Conservation (phyloP, 768 basidiomycete species). For the Russula sp. region DNA sequence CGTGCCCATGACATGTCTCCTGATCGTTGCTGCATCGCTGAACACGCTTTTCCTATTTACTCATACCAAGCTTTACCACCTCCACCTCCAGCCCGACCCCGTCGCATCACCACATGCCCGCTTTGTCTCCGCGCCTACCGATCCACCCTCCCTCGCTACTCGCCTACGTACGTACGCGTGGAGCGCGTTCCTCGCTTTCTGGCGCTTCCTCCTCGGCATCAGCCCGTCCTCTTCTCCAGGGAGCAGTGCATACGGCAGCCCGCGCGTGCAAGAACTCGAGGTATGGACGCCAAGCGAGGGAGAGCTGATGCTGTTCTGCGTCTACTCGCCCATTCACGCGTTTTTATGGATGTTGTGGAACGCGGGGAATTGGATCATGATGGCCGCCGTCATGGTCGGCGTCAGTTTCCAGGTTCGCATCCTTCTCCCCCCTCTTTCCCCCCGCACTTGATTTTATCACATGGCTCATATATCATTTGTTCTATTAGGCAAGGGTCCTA, state of each 20-base stretch:
- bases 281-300: slow-evolving; percentile 73
- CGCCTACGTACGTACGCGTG: slow-evolving; percentile 34
- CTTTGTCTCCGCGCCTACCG: slow-evolving; percentile 50
- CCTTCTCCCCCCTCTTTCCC: not conserved
- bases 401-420: slow-evolving; percentile 57
- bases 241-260: slow-evolving; percentile 12
- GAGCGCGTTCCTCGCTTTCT: slow-evolving; percentile 48
- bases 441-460: not conserved
- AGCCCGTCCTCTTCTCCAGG: slow-evolving; percentile 32
- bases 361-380: slow-evolving; percentile 70
- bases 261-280: slow-evolving; percentile 66
- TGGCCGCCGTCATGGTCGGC: slow-evolving; percentile 59
- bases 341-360: slow-evolving; percentile 67
- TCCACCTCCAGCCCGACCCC: slow-evolving; percentile 56
- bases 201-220: slow-evolving; percentile 64
- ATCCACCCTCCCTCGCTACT: slow-evolving; percentile 35
- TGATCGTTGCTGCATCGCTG: slow-evolving; percentile 48
- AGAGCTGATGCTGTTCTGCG: slow-evolving; percentile 60
- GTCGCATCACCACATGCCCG: slow-evolving; percentile 65
- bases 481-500: slow-evolving; percentile 42
- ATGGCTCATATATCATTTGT: not conserved
- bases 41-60: slow-evolving; percentile 67
- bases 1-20: slow-evolving; percentile 51
- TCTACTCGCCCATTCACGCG: slow-evolving; percentile 76
- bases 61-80: slow-evolving; percentile 61